Evolutionary conservation across 805 yeast genomes (phyloP), one percentile per base, ranked within the genome.

Genomic region (Debaryomyces castellii): DNA sequence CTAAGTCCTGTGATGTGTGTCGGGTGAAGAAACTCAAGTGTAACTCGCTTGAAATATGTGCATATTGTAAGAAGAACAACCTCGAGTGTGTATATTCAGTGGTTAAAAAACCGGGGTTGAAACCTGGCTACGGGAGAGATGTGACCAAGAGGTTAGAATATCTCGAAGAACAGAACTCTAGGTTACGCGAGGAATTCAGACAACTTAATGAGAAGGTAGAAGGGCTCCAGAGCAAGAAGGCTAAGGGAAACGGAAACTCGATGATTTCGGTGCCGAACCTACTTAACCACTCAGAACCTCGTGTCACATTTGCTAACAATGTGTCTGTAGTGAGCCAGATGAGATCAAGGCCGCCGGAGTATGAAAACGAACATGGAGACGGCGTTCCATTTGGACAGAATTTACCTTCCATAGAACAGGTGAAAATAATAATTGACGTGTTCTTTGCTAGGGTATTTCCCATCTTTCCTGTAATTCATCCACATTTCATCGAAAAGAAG

Each of bases 21-120:
- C 24, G 37, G 9, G 10, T 18, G 32, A 43, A 38, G 24, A 43
- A 43, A 38, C 28, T 43, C 23, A 78, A 80, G 55, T 83, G 89
- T 64, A 87, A 83, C 52, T 87, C 82, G 45, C 69, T 83, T 40
- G 60, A 76, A 10, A 71, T 80, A 40, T 83, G 89, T 54, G 79
- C 87, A 4, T 81, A 82, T 35, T 83, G 89, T 63, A 64, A 82
- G 44, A 81, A 81, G 54, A 83, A 87, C 1, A 82, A 80, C 25
- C 81, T 76, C 5, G 66, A 74, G 47, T 83, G 89, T 59, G 39
- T 51, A 1, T 54, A 52, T 41, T 52, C 56, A 33, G 41, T 48
- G 16, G 49, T 52, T 50, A 54, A 49, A 38, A 54, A 54, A 30
- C 58, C 58, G 2, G 58, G 58, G 8, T 40, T 54, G 12, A 49